phyloP scores from a whole-genome alignment of 179 eudicot genomes.

The Kewa caespitosa region DNA sequence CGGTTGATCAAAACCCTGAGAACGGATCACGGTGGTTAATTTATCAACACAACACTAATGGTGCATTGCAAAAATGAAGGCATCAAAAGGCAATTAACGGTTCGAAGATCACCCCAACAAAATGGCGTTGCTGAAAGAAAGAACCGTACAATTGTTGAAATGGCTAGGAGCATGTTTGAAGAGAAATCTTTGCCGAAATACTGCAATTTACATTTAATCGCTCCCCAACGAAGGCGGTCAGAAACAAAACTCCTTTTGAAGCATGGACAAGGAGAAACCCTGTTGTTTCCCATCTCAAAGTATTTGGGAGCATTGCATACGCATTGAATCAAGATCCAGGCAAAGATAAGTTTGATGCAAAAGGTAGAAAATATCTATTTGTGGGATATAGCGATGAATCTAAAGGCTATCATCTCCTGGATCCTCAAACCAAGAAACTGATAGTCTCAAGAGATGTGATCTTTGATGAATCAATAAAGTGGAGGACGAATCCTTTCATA shows the following conservation, averaged over 20 bases:
- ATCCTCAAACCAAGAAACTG: slow-evolving; percentile 3
- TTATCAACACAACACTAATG: too few relatives aligned
- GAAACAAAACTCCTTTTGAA: background rate
- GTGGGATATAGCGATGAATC: background rate
- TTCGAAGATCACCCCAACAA: background rate
- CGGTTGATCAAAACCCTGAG: background rate
- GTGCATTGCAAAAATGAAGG: slow-evolving; percentile 1
- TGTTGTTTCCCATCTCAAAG: background rate
- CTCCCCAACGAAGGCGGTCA: background rate
- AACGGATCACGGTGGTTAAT: background rate
- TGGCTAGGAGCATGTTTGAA: background rate
- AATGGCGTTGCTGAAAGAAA: slow-evolving; percentile 5
- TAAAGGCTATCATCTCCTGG: background rate
- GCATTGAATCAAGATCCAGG: background rate
- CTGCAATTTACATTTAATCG: background rate
- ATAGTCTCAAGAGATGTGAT: slow-evolving; percentile 12
- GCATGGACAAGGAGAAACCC: too few relatives aligned
- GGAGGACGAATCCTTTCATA: background rate
- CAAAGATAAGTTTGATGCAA: background rate
- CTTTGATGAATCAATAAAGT: slow-evolving; percentile 25
- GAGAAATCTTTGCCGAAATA: background rate
- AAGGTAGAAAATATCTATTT: background rate
- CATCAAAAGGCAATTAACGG: background rate
- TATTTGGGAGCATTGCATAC: background rate
- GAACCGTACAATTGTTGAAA: slow-evolving; percentile 5